These are phyloP conservation scores for Geranium rotundifolium DNA, from an alignment of 345 rosid species.

Conservation along the genomic window DNA sequence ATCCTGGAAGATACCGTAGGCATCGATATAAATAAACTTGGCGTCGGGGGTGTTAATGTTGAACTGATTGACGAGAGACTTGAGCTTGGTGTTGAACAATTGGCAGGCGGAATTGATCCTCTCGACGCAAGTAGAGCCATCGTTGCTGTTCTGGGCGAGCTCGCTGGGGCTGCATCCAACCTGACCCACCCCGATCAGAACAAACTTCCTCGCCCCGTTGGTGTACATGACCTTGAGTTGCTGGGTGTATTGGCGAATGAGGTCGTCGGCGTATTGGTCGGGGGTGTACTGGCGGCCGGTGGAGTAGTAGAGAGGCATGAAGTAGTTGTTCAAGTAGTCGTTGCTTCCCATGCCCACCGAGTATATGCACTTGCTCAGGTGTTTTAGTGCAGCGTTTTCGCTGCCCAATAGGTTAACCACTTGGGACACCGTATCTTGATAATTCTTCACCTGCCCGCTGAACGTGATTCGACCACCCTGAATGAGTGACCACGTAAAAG, in stretches of 20 bases:
- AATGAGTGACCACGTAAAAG: no score
- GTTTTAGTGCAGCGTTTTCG: slow-evolving; percentile 33
- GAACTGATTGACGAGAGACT: slow-evolving; percentile 24
- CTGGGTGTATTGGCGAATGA: slow-evolving; percentile 37
- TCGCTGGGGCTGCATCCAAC: slow-evolving; percentile 28
- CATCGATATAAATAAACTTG: slow-evolving; percentile 21
- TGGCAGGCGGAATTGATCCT: slow-evolving; percentile 30
- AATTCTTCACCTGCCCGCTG: slow-evolving; percentile 63
- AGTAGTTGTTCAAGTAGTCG: slow-evolving; percentile 89
- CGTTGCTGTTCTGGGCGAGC: slow-evolving; percentile 22
- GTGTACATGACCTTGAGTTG: slow-evolving; percentile 44
- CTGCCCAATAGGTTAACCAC: slow-evolving; percentile 53
- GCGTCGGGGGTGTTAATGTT: slow-evolving; percentile 30
- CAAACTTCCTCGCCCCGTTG: slow-evolving; percentile 39
- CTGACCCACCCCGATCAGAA: slow-evolving; percentile 11
- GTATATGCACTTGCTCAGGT: slow-evolving; percentile 56
- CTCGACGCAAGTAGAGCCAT: slow-evolving; percentile 24
- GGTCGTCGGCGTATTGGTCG: slow-evolving; percentile 45
- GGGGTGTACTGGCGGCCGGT: slow-evolving; percentile 42
- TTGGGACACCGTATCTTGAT: slow-evolving; percentile 47
- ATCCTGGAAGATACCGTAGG: slow-evolving; percentile 26
- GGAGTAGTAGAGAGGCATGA: slow-evolving; percentile 62
- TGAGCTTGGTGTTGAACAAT: slow-evolving; percentile 28
- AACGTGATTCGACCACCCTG: slow-evolving; percentile 58
- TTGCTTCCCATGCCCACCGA: slow-evolving; percentile 79